These are phyloP conservation scores for Verticillium albo-atrum DNA, from an alignment of 2,329 filamentous ascomycete genomes.

Conservation along the genomic window DNA sequence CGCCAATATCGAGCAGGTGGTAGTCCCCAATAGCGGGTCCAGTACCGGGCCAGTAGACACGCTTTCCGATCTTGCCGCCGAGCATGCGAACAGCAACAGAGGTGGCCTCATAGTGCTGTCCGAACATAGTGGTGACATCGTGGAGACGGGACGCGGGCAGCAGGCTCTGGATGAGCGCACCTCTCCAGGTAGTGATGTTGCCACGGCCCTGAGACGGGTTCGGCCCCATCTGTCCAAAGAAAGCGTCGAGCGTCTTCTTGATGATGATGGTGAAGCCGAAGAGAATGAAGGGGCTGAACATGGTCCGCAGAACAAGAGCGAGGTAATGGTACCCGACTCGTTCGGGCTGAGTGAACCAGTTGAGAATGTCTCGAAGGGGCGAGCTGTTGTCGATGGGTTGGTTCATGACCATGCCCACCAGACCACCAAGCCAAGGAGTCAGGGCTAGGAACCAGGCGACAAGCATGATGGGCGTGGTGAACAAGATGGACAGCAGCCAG, in stretches of 20 bases:
- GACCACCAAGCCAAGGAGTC: conserved; percentile 38
- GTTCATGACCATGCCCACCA: conserved; percentile 61
- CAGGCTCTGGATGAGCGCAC: conserved; percentile 36
- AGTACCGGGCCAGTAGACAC: conserved; percentile 54
- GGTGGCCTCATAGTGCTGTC: conserved; percentile 51
- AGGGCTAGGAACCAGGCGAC: conserved; percentile 36
- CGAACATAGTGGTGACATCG: conserved; percentile 45
- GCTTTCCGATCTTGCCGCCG: conserved; percentile 46
- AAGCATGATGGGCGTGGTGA: conserved; percentile 36
- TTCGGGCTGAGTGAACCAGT: conserved; percentile 43
- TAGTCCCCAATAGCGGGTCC: conserved; percentile 50
- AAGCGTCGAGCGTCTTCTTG: conserved; percentile 32
- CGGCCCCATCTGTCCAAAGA: conserved; percentile 32
- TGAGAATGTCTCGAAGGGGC: conserved; percentile 34
- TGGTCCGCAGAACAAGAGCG: conserved; percentile 34
- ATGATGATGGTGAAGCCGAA: conserved; percentile 36
- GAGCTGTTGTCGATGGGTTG: conserved; percentile 26
- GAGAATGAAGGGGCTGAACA: conserved; percentile 37
- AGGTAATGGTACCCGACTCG: conserved; percentile 47
- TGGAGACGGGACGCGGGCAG: conserved; percentile 39
- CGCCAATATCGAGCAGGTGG: conserved; percentile 49
- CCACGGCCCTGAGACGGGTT: conserved; percentile 23
- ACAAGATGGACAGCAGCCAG: conserved; percentile 35
- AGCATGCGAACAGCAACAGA: conserved; percentile 44
- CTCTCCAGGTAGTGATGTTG: conserved; percentile 37